phyloP scores from a whole-genome alignment of 2,329 filamentous ascomycete species.

The Fusarium sp. region DNA sequence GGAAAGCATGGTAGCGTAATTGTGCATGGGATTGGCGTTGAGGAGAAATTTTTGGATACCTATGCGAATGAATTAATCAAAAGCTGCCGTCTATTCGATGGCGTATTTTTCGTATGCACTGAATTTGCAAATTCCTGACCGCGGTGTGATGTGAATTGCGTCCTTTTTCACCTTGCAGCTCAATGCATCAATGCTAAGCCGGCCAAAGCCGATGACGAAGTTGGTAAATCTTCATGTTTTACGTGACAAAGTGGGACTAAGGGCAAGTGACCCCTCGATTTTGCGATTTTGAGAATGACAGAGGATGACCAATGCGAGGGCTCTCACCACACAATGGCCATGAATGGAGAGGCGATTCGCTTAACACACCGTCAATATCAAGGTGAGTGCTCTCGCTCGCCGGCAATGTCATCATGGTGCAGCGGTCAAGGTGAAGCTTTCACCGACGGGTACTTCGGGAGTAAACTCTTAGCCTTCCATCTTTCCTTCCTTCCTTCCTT shows the following conservation, averaged over 20 bases:
- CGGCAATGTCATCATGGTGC: constrained; percentile 1
- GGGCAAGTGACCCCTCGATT: background rate
- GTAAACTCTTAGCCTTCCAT: background rate
- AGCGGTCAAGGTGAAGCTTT: background rate
- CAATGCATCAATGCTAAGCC: constrained; percentile 3
- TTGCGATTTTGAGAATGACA: background rate
- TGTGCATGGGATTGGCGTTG: constrained; percentile 5
- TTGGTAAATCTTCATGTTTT: background rate
- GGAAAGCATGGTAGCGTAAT: background rate
- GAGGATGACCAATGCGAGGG: background rate
- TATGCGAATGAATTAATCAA: background rate
- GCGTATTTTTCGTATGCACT: background rate
- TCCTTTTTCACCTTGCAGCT: background rate
- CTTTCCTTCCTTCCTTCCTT: background rate
- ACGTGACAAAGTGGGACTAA: background rate
- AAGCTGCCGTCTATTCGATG: background rate
- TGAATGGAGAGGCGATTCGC: background rate
- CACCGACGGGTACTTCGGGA: constrained; percentile 2
- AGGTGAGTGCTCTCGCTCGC: background rate
- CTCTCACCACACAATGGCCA: background rate
- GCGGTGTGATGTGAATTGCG: background rate
- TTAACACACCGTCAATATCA: background rate
- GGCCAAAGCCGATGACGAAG: background rate
- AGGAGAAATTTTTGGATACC: background rate
- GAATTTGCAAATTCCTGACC: background rate